A percentile compares a stretch with the other conserved stretches of the same genome.
Evolutionary conservation across 331 rosid species (phyloP).

Genomic region (Stylosanthes scabra): DNA sequence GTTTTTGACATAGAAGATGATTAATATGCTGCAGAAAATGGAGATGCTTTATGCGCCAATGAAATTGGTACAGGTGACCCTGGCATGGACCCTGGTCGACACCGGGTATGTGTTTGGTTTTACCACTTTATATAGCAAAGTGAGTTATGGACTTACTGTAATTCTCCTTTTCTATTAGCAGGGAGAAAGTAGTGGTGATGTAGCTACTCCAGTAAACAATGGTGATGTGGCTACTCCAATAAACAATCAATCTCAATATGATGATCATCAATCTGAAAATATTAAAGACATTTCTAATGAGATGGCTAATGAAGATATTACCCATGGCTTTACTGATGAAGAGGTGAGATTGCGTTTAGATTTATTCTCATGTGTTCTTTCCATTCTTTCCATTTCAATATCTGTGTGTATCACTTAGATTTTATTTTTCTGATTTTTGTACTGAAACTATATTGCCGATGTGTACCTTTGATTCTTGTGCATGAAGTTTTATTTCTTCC

Average conservation of each 20-base stretch:
- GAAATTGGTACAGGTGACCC: conserved; percentile 46
- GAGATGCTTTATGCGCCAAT: conserved; percentile 37
- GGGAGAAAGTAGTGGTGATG: conserved; percentile 64
- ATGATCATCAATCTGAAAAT: conserved; percentile 50
- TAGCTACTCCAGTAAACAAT: conserved; percentile 44
- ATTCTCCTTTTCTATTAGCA: conserved; percentile 55
- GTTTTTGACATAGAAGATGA: conserved; percentile 41
- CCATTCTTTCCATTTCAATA: not conserved
- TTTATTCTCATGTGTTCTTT: conserved; percentile 8
- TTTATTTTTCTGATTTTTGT: no score
- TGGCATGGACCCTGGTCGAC: conserved; percentile 65
- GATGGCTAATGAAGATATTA: conserved; percentile 44
- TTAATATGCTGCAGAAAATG: conserved; percentile 57
- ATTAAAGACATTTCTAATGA: conserved; percentile 41
- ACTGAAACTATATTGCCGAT: no score
- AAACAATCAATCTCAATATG: conserved; percentile 47
- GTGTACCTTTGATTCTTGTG: not conserved
- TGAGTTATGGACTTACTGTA: conserved; percentile 54
- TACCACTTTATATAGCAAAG: conserved; percentile 51
- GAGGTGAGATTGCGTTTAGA: conserved; percentile 54
- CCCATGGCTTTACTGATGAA: conserved; percentile 81
- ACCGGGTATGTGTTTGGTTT: conserved; percentile 96
- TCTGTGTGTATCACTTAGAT: no score
- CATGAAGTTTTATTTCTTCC: not conserved
- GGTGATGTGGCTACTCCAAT: conserved; percentile 37